Evolutionary conservation across 257 asterid species (phyloP).

Genomic region (Knoxia roxburghii): DNA sequence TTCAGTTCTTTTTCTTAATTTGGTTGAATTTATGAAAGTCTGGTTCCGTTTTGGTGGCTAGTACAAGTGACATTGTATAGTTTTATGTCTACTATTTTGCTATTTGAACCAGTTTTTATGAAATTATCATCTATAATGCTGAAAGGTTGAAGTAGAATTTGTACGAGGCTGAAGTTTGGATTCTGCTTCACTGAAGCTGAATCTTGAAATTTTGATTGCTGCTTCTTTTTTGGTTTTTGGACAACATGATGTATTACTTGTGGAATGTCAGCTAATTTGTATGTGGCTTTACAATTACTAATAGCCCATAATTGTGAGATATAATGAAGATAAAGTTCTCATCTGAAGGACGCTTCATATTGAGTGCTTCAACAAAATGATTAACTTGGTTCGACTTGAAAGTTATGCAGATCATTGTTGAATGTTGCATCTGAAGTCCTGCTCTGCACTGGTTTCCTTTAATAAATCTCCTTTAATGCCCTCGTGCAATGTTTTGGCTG

Average conservation of each 20-base stretch:
- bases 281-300: background rate
- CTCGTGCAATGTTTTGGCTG: background rate
- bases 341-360: background rate
- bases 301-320: background rate
- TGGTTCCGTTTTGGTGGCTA: background rate
- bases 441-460: background rate
- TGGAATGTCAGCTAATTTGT: conserved; percentile 5
- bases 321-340: background rate
- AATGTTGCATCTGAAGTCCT: background rate
- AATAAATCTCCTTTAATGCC: background rate
- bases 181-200: background rate
- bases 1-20: background rate
- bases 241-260: background rate
- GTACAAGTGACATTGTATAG: background rate
- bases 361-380: background rate
- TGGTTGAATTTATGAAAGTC: background rate
- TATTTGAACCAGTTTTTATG: background rate
- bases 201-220: background rate
- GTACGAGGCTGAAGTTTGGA: background rate
- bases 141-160: background rate
- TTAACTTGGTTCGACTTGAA: background rate
- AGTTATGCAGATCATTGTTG: background rate
- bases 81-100: background rate
- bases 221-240: background rate
- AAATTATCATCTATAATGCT: background rate